Evolutionary conservation across 2,329 filamentous ascomycete species (phyloP), one percentile per base, ranked within the genome.

Genomic region (Sporothrix brunneoviolacea): DNA sequence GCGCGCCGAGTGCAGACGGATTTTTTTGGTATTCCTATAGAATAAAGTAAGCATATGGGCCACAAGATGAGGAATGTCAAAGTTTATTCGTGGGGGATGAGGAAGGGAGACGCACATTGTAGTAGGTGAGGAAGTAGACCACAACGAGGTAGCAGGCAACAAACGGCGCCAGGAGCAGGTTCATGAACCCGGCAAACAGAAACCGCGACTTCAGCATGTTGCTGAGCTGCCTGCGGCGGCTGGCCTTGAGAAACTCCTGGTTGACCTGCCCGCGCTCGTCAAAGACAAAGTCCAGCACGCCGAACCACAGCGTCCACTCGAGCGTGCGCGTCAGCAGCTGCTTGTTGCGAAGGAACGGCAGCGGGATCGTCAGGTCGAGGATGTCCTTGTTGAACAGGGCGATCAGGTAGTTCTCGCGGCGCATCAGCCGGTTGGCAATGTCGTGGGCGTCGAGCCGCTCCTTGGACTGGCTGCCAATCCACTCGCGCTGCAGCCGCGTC

Each of bases 311-410:
- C 58, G 91, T 94, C 90, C 90, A 96, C 63, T 95, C 86, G 54
- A 97, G 76, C 1, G 88, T 94, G 59, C 85, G 84, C 0, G 93
- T 96, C 62, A 96, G 91, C 48, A 95, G 74, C 56, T 91, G 88
- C 19, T 86, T 80, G 38, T 83, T 83, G 35, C 83, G 79, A 2
- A 96, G 62, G 56, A 96, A 91, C 0, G 93, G 93, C 2, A 98
- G 68, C 2, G 89, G 88, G 3, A 96, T 76, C 0, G 87, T 90
- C 40, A 97, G 73, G 62, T 98, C 84, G 37, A 98, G 69, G 33
- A 97, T 81, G 54, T 97, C 93, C 66, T 98, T 97, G 73, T 98
- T 98, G 70, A 97, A 89, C 61, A 98, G 75, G 4, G 93, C 93
- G 60, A 98, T 96, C 55, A 96, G 79, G 61, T 96, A 98, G 62